phyloP scores from a whole-genome alignment of 257 asterid genomes.

The Penstemon eatonii region DNA sequence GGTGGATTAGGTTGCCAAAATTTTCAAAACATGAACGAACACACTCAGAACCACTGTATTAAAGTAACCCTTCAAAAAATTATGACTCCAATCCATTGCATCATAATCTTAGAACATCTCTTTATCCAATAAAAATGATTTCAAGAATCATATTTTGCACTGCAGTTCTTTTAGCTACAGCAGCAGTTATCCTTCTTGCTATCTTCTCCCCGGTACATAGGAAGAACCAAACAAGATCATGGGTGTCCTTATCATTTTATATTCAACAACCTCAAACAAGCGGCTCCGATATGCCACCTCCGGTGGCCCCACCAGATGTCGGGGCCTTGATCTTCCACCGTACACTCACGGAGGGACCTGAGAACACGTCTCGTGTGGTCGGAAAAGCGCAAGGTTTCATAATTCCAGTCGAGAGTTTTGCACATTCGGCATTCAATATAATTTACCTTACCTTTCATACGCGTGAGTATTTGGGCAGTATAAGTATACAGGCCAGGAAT shows the following conservation, averaged over 20 bases:
- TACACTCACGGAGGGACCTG: conserved; percentile 63
- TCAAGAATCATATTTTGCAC: conserved; percentile 59
- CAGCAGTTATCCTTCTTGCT: conserved; percentile 66
- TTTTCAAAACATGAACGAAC: conserved; percentile 30
- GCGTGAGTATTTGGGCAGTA: conserved; percentile 54
- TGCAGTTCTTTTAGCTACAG: conserved; percentile 66
- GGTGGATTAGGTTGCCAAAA: conserved; percentile 67
- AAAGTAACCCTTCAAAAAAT: conserved; percentile 27
- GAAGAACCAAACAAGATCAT: conserved; percentile 27
- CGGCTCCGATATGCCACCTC: conserved; percentile 17
- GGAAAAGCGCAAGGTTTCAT: conserved; percentile 83
- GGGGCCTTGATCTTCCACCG: conserved; percentile 72
- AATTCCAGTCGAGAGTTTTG: conserved; percentile 67
- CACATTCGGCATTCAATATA: conserved; percentile 65
- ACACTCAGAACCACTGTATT: conserved; percentile 42
- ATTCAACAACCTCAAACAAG: conserved; percentile 58
- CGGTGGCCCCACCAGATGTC: conserved; percentile 33
- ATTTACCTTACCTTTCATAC: conserved; percentile 69
- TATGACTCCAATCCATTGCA: conserved; percentile 22
- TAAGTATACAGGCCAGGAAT: conserved; percentile 61
- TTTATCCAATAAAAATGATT: conserved; percentile 40
- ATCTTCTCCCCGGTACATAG: conserved; percentile 59
- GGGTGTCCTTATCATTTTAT: conserved; percentile 55
- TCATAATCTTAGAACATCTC: conserved; percentile 20
- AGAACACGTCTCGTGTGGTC: conserved; percentile 58